These are phyloP conservation scores for Penicillium pancosmium DNA, from an alignment of 495 filamentous ascomycete species.

Conservation along the genomic window DNA sequence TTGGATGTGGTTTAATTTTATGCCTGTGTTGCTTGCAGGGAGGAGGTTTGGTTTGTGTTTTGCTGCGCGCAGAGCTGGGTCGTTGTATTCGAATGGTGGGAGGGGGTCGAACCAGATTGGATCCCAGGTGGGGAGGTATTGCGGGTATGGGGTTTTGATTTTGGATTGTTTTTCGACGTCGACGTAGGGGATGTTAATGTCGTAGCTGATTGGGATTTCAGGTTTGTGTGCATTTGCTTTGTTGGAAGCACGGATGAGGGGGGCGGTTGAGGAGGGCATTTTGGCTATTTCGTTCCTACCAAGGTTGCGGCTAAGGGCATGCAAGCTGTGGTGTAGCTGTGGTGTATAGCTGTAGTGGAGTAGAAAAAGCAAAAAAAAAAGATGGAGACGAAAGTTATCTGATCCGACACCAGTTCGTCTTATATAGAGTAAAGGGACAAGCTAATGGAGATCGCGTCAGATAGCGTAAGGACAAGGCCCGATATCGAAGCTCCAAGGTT, in stretches of 20 bases:
- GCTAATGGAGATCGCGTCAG: not conserved
- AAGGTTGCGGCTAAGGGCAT: not conserved
- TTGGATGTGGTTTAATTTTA: slow-evolving; percentile 62
- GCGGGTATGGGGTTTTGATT: slow-evolving; percentile 54
- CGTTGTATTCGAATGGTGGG: slow-evolving; percentile 59
- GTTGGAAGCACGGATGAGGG: slow-evolving; percentile 32
- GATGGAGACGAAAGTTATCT: slow-evolving; percentile 5
- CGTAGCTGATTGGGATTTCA: slow-evolving; percentile 53
- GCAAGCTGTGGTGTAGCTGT: not conserved
- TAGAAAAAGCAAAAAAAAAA: slow-evolving; percentile 3
- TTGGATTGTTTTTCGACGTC: slow-evolving; percentile 43
- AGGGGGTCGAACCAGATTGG: slow-evolving; percentile 62
- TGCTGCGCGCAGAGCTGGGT: slow-evolving; percentile 58
- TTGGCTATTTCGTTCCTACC: slow-evolving; percentile 1
- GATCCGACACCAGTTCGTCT: slow-evolving; percentile 1
- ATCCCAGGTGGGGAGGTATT: slow-evolving; percentile 67
- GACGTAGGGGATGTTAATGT: slow-evolving; percentile 60
- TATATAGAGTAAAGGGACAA: not conserved
- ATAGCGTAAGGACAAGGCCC: not conserved
- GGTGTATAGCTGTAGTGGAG: not conserved
- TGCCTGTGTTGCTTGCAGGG: slow-evolving; percentile 27
- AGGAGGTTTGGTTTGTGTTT: slow-evolving; percentile 62
- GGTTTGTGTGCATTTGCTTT: slow-evolving; percentile 36
- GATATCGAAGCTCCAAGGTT: slow-evolving; percentile 5
- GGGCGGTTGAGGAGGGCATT: slow-evolving; percentile 44